A percentile compares a stretch with the other conserved stretches of the same genome.
These are phyloP conservation scores for Magnaporthales sp. DNA, from an alignment of 2,329 filamentous ascomycete genomes.

Conservation along the genomic window DNA sequence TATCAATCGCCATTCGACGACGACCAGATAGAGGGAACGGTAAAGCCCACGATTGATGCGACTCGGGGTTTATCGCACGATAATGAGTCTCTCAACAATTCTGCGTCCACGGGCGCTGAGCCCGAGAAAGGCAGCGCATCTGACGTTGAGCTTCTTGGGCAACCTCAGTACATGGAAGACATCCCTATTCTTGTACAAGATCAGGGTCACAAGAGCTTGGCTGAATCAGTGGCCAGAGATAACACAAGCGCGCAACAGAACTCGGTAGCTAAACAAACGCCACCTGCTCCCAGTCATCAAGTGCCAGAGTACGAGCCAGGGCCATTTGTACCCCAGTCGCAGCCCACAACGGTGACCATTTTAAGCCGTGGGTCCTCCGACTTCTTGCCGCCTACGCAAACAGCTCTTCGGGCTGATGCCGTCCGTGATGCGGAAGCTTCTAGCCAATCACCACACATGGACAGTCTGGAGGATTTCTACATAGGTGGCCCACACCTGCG, in stretches of 20 bases:
- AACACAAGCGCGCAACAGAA: constrained; percentile 9
- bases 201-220: constrained; percentile 7
- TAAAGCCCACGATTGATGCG: constrained; percentile 30
- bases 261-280: constrained; percentile 2
- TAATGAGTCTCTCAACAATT: not conserved
- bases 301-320: constrained; percentile 28
- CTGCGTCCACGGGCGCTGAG: not conserved
- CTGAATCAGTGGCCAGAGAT: not conserved
- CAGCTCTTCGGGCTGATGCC: not conserved
- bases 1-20: constrained; percentile 45
- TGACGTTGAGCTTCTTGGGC: not conserved
- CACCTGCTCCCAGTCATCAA: not conserved
- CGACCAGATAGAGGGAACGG: constrained; percentile 26
- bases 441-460: constrained; percentile 11
- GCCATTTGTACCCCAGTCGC: constrained; percentile 26
- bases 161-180: not conserved
- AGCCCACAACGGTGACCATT: constrained; percentile 40
- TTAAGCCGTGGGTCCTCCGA: constrained; percentile 33
- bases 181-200: not conserved
- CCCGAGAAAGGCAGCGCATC: constrained; percentile 7
- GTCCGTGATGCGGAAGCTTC: not conserved
- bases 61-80: not conserved
- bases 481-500: constrained; percentile 18
- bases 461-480: constrained; percentile 23
- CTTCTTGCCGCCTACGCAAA: constrained; percentile 17